These are phyloP conservation scores for Pleochaeta shiraiana DNA, from an alignment of 2,329 filamentous ascomycete species.

Conservation along the genomic window DNA sequence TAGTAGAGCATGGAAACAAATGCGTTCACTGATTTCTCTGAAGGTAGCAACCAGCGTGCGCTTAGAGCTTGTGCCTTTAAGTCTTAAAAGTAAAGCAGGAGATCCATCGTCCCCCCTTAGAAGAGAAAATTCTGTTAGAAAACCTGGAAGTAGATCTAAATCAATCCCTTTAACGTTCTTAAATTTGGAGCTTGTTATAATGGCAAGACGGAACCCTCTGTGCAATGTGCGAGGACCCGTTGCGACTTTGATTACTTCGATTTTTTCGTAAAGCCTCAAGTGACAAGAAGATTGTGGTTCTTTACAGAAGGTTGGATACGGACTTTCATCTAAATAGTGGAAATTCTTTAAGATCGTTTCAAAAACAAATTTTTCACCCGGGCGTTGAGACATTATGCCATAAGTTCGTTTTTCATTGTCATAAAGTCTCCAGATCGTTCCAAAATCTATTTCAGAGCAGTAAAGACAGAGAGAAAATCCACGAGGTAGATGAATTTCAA, in stretches of 20 bases:
- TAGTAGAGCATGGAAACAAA: constrained; percentile 48
- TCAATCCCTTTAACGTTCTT: constrained; percentile 60
- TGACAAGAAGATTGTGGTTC: constrained; percentile 52
- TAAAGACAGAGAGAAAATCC: constrained; percentile 53
- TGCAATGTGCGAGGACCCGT: constrained; percentile 52
- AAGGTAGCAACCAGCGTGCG: constrained; percentile 55
- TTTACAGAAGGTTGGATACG: constrained; percentile 52
- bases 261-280: constrained; percentile 52
- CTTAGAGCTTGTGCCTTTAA: constrained; percentile 26
- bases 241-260: constrained; percentile 44
- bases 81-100: constrained; percentile 42
- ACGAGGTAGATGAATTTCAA: constrained; percentile 50
- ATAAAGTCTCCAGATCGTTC: constrained; percentile 59
- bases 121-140: constrained; percentile 59
- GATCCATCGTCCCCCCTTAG: constrained; percentile 47
- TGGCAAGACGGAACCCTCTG: constrained; percentile 54
- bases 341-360: constrained; percentile 49
- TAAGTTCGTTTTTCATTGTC: constrained; percentile 66
- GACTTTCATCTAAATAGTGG: constrained; percentile 56
- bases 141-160: constrained; percentile 40
- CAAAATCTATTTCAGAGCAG: constrained; percentile 56
- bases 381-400: constrained; percentile 41
- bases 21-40: constrained; percentile 45
- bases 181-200: constrained; percentile 55
- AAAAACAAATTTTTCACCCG: constrained; percentile 49